Base-by-base conservation (phyloP, 345 rosid species). In the Populus simonii region DNA sequence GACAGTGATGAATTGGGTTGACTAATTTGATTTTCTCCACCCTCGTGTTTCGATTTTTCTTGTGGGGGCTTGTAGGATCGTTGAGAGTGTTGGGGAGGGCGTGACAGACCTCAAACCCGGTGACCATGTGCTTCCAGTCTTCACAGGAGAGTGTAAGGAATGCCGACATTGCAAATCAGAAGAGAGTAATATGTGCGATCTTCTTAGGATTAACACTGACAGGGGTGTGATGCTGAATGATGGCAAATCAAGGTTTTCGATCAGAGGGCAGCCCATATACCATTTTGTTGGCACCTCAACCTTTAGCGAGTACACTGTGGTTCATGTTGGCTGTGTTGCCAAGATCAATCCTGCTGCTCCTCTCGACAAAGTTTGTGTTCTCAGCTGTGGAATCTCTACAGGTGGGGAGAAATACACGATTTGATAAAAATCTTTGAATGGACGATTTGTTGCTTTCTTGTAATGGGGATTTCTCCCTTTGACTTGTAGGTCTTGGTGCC, bases 271-370 rank as follows among this genome's bases (percentile, higher is more conserved):
- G 3, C 85, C 86, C 20, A 78, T 87, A 57, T 79, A 83, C 66
- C 86, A 85, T 73, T 87, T 85, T 59, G 83, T 87, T 74, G 88
- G 87, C 1, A 83, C 85, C 2, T 85, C 86, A 9, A 85, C 88
- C 6, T 81, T 85, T 6, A 87, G 86, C 8, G 88, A 87, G 20
- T 85, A 83, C 76, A 83, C 83, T 2, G 83, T 85, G 20, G 61
- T 79, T 20, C 87, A 86, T 68, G 83, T 62, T 79, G 85, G 86
- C 9, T 79, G 83, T 69, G 41, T 84, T 55, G 85, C 85, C 25
- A 81, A 84, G 80, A 78, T 86, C 79, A 84, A 82, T 33, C 89
- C 84, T 6, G 57, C 23, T 15, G 88, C 88, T 43, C 80, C 83
- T 15, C 82, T 86, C 1, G 83, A 86, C 80, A 86, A 86, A 86